Evolutionary conservation across 108 stramenopile genomes (phyloP).

Genomic region (Pseudonitzschia multistriata): DNA sequence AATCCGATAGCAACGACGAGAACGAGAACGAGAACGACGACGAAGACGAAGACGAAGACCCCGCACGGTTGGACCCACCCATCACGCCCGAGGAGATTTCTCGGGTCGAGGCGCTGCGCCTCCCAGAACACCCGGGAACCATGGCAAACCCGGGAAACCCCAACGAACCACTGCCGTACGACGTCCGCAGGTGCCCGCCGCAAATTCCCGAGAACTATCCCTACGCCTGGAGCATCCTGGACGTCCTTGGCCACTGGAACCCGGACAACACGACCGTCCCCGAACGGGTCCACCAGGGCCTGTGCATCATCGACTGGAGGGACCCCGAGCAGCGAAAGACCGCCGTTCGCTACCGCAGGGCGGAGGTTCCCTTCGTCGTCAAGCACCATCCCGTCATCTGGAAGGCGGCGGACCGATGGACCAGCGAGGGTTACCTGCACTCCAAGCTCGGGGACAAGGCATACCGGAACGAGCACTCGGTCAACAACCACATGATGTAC

Average conservation of each 20-base stretch:
- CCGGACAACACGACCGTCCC: slow-evolving; percentile 57
- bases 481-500: slow-evolving; percentile 93
- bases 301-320: slow-evolving; percentile 72
- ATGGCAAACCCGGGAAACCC: too few relatives aligned
- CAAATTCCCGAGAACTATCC: slow-evolving; percentile 57
- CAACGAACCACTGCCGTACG: slow-evolving; percentile 26
- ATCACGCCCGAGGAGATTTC: neutral
- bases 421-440: slow-evolving; percentile 52
- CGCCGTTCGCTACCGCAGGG: slow-evolving; percentile 48
- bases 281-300: slow-evolving; percentile 54
- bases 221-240: slow-evolving; percentile 47
- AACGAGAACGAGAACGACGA: too few relatives aligned
- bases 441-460: slow-evolving; percentile 43
- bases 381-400: slow-evolving; percentile 76
- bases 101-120: neutral
- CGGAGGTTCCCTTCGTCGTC: slow-evolving; percentile 90
- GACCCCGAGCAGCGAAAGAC: slow-evolving; percentile 40
- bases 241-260: slow-evolving; percentile 65
- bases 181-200: slow-evolving; percentile 61
- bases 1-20: neutral
- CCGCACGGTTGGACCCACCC: neutral
- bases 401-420: slow-evolving; percentile 78
- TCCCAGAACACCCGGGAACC: neutral
- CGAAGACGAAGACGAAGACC: neutral
- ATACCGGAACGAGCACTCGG: slow-evolving; percentile 67